Evolutionary conservation across 495 filamentous ascomycete species (phyloP).

Genomic region (Penicillium atrosanguineum): DNA sequence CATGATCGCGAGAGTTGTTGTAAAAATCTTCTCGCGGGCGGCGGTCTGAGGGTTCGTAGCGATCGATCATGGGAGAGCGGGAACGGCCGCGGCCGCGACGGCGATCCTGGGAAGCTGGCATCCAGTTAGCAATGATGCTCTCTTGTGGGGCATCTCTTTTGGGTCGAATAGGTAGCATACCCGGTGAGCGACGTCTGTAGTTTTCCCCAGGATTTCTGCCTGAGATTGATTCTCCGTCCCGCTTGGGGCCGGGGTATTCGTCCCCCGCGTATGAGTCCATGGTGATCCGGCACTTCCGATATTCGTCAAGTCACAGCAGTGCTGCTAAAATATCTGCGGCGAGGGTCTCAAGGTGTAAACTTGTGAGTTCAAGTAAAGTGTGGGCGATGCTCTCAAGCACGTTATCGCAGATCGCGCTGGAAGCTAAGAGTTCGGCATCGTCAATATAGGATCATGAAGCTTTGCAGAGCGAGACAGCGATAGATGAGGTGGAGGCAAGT

Average conservation of each 20-base stretch:
- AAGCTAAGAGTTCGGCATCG: slow-evolving; percentile 40
- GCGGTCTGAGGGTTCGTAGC: slow-evolving; percentile 65
- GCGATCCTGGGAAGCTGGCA: slow-evolving; percentile 45
- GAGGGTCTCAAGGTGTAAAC: background rate
- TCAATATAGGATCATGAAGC: slow-evolving; percentile 40
- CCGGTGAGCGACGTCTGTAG: slow-evolving; percentile 52
- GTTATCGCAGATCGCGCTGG: slow-evolving; percentile 13
- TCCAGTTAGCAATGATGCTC: slow-evolving; percentile 2
- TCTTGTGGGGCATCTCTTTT: background rate
- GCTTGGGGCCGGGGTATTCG: slow-evolving; percentile 38
- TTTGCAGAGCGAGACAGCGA: slow-evolving; percentile 19
- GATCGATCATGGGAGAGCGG: slow-evolving; percentile 71
- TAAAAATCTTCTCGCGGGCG: slow-evolving; percentile 53
- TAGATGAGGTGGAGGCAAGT: slow-evolving; percentile 18
- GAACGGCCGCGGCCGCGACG: slow-evolving; percentile 58
- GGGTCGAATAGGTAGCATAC: slow-evolving; percentile 26
- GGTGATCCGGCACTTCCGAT: background rate
- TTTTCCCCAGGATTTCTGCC: slow-evolving; percentile 32
- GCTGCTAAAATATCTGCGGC: background rate
- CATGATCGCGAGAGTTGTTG: slow-evolving; percentile 61
- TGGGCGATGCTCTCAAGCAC: background rate
- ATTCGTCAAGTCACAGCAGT: background rate
- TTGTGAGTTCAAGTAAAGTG: slow-evolving; percentile 3
- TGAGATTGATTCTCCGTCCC: slow-evolving; percentile 38
- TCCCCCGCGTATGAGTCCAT: slow-evolving; percentile 49